Base-by-base conservation (phyloP, 306 rosid genomes). In the Rosa chinensis region DNA sequence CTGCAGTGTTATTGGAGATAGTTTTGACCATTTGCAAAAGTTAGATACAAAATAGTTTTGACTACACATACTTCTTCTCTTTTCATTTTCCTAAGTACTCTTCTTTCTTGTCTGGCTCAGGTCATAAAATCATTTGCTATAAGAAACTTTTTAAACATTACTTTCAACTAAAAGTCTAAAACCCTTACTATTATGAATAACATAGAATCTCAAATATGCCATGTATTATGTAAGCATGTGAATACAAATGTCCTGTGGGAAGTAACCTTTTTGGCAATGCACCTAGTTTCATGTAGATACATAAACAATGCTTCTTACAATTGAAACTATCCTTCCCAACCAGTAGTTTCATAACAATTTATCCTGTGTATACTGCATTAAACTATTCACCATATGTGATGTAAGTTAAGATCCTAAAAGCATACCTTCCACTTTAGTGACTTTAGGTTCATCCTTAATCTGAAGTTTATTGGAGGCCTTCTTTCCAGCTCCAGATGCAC, bases 351-450 rank as follows among this genome's bases (percentile, higher is more conserved):
- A 32, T 63, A 63, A 63, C 20, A 28, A 32, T 16, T 28, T 64
- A 2, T 35, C 1, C 63, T n/a, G 44, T 28, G 10, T 14, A 4
- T 25, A 32, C 35, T 43, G n/a, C 63, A 64, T 9, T n/a, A 21
- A 42, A 8, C 52, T 52, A 35, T 48, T 28, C 50, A 78, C 63
- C 39, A 5, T 21, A 17, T 70, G 23, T 45, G 47, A 76, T 6
- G 20, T 20, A 21, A 35, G 67, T 75, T 32, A 78, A 72, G 52
- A 71, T 25, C 67, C 55, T 79, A 73, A 78, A 86, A 74, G 71
- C 87, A 85, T 73, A 89, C 98, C 98, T 87, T 88, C 94, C 59
- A 82, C 75, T 83, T 86, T 90, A 72, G 52, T 63, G 63, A 84
- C 80, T 83, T 88, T 90, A 76, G 74, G 77, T 73, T 82, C 89